Evolutionary conservation across 2,329 filamentous ascomycete genomes (phyloP), one percentile per base, ranked within the genome.

Genomic region (Huntiella abstrusa): DNA sequence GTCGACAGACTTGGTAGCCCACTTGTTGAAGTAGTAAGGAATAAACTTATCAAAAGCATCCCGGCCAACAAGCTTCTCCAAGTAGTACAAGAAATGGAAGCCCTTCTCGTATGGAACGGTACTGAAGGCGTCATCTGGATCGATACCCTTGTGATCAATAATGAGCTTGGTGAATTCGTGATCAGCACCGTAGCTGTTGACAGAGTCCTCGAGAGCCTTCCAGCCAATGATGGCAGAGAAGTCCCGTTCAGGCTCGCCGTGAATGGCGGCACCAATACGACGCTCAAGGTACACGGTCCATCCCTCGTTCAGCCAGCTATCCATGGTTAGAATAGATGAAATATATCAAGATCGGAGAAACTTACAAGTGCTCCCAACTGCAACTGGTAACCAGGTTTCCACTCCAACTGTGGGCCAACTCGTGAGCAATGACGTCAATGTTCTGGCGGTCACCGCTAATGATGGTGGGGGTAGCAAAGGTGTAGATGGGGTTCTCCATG

Each of bases 201-300:
- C 76, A 4, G 83, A 75, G 56, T 94, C 86, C 62, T 81, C 74
- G 13, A 94, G 73, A 2, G 80, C 74, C 58, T 93, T 91, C 88
- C 88, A 96, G 50, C 91, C 91, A 53, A 95, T 92, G 53, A 96
- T 93, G 52, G 88, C 80, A 6, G 83, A 92, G 61, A 98, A 96
- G 63, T 95, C 83, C 52, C 91, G 83, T 58, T 92, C 79, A 4
- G 82, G 65, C 52, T 88, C 81, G 41, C 86, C 86, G 55, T 95
- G 86, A 39, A 93, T 68, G 15, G 68, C 73, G 11, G 77, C 80
- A 52, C 78, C 71, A 49, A 92, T 84, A 42, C 91, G 75, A 45
- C 91, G 80, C 64, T 98, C 91, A 4, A 96, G 71, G 57, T 98
- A 98, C 15, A 80, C 82, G 0, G 91, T 96, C 91, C 88, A 96